Evolutionary conservation across 2,329 filamentous ascomycete genomes (phyloP), one percentile per base, ranked within the genome.

Genomic region (Curvularia verruculosa): DNA sequence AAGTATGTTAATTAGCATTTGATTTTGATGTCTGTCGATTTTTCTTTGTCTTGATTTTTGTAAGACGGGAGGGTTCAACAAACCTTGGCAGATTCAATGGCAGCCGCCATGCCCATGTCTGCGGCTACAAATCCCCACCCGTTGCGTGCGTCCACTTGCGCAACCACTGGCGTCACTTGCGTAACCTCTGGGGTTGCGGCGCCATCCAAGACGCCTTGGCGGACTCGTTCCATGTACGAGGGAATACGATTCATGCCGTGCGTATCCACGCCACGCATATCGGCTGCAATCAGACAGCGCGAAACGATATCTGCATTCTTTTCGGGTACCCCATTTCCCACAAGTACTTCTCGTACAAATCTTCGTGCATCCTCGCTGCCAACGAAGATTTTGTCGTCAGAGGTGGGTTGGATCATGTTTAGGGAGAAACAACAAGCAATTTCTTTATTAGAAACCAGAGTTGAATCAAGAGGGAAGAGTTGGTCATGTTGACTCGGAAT

Each of bases 241-340:
- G 89, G 89, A 41, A 94, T 86, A 5, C 91, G 87, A 73, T 91
- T 91, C 73, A 90, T 86, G 58, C 88, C 91, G 70, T 94, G 90
- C 0, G 89, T 91, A 69, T 94, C 90, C n/a, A 92, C 87, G 52
- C 90, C 90, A 26, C 90, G 87, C 0, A 93, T 83, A 65, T 94
- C 90, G 10, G 90, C 90, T 26, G 85, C 84, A 1, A 93, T 82
- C 1, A 94, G 84, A 59, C 87, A 89, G 59, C 79, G 77, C 15
- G 89, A 86, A 13, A 92, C 77, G 36, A 86, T 85, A 3, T 75
- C 61, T 5, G 90, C 89, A 61, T 90, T 83, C 1, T 79, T 72
- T 0, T 74, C 49, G 0, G 86, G 75, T 0, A 90, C 87, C 2
- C 85, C 84, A 66, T 91, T 87, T 31, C 80, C 86, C 49, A 75